Conservation (phyloP, 73 alveolate species). For the Tetrahymena thermophila region DNA sequence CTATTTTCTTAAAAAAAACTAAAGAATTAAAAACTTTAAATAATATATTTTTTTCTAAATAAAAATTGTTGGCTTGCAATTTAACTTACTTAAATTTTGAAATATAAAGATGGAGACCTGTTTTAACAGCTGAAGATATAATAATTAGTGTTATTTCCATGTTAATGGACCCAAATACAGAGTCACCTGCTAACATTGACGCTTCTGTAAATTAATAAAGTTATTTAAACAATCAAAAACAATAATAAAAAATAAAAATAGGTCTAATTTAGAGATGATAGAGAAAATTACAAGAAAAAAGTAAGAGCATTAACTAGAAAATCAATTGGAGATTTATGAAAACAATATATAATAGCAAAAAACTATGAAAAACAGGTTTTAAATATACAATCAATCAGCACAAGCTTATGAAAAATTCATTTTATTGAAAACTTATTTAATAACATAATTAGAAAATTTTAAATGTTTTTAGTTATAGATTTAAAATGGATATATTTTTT, state of each 20-base stretch:
- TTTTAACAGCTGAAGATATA: constrained; percentile 76
- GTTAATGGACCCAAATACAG: constrained; percentile 86
- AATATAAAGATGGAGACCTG: constrained; percentile 84
- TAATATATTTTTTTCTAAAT: too few species aligned
- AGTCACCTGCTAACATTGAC: constrained; percentile 91
- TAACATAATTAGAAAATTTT: not conserved
- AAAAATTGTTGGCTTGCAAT: too few species aligned
- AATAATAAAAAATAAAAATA: not conserved
- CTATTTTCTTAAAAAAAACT: not conserved
- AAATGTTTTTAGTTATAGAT: not conserved
- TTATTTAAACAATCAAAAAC: too few species aligned
- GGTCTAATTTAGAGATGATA: constrained; percentile 65
- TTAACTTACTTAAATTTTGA: not conserved
- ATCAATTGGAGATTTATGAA: constrained; percentile 73
- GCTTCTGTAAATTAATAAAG: constrained; percentile 40
- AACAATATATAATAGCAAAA: not conserved
- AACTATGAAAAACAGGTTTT: not conserved
- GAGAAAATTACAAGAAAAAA: constrained; percentile 70
- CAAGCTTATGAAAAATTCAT: not conserved
- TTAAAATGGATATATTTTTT: not conserved
- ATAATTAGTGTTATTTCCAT: constrained; percentile 75
- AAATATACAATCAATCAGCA: not conserved
- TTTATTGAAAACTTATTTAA: not conserved
- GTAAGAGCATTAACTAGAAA: constrained; percentile 69
- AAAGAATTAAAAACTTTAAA: too few species aligned